Base-by-base conservation (phyloP, 352 stramenopile species). In the Phytopythium sindhum region DNA sequence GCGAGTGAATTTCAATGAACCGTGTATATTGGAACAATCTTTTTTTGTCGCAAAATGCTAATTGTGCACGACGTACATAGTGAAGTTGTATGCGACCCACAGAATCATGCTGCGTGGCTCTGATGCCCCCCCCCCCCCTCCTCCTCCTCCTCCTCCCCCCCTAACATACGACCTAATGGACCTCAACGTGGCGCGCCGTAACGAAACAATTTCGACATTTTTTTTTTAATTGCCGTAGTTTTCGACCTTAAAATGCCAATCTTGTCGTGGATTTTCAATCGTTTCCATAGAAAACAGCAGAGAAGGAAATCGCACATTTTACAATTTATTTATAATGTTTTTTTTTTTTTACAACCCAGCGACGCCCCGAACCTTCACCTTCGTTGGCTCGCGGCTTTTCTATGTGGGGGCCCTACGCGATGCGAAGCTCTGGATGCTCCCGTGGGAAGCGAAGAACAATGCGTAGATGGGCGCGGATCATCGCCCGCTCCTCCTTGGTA, bases 391-490 rank as follows among this genome's bases (percentile, higher is more conserved):
- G 23, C 23, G 52, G 17, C 29, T 58, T 58, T 58, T 58, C 52
- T 58, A 42, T 42, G 52, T 31, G 8, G 24, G 24, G 8, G 4
- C 31, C n/a, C 45, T 2, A 21, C 10, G 50, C 23, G 50, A 35
- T 23, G 44, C 50, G 23, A 23, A 17, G 50, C 50, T 9, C 37
- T 56, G 50, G 51, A 42, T 44, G 28, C 51, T 7, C 26, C 51
- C 23, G 31, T 44, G 52, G 52, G 52, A 50, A 58, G 52, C 52
- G 52, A 37, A 58, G 52, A 58, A 58, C 52, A 58, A 44, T 58
- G 52, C 52, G 52, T 39, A 45, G 52, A 58, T 58, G 52, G 52
- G 52, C 52, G 14, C 2, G 26, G 10, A 11, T 29, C 52, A 28
- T 42, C 31, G 31, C 31, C 44, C 44, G 44, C 44, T 51, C 44